Conservation (phyloP, 768 basidiomycete genomes). For the Mycena vulgaris region DNA sequence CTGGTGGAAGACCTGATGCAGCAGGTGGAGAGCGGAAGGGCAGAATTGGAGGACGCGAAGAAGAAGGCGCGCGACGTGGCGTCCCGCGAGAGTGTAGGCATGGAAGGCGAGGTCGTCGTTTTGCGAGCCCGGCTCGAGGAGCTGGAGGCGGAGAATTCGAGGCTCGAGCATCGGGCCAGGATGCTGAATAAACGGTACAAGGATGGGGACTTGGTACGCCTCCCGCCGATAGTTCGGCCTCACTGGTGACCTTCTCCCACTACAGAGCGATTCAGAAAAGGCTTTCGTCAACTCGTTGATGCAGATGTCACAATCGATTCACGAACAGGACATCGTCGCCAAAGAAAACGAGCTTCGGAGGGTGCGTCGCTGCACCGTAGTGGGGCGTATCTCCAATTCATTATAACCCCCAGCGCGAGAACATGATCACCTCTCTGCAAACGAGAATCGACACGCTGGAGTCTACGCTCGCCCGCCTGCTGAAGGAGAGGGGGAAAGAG, state of each 20-base stretch:
- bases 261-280: constrained; percentile 66
- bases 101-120: constrained; percentile 26
- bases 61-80: constrained; percentile 25
- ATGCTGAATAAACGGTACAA: constrained; percentile 59
- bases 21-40: constrained; percentile 33
- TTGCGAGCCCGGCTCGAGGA: constrained; percentile 38
- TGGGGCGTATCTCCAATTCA: constrained; percentile 17
- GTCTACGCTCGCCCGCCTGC: constrained; percentile 59
- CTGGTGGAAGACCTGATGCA: constrained; percentile 34
- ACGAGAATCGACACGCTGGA: constrained; percentile 63
- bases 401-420: constrained; percentile 59
- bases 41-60: constrained; percentile 29
- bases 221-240: neutral
- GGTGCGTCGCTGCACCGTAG: constrained; percentile 49
- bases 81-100: constrained; percentile 27
- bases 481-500: constrained; percentile 55
- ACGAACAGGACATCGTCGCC: constrained; percentile 67
- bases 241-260: constrained; percentile 8
- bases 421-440: constrained; percentile 59
- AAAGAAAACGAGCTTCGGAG: constrained; percentile 72
- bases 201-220: constrained; percentile 62
- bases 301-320: constrained; percentile 59
- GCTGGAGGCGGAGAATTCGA: constrained; percentile 43
- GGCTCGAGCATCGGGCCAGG: constrained; percentile 44
- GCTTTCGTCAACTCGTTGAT: constrained; percentile 63